phyloP scores from a whole-genome alignment of 176 grass and related monocot genomes.

The Cenchrus americanus region DNA sequence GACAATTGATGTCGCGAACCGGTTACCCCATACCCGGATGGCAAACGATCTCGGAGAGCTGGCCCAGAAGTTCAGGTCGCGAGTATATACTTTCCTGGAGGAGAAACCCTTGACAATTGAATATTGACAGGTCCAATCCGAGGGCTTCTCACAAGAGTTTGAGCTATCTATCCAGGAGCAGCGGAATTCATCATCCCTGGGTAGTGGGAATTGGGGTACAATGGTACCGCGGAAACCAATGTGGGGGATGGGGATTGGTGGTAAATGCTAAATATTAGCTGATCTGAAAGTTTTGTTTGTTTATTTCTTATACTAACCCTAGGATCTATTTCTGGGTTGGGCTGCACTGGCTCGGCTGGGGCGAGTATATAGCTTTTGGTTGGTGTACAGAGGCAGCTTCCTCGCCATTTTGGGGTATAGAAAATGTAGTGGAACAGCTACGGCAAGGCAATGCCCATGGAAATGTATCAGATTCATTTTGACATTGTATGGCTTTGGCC shows the following conservation, averaged over 20 bases:
- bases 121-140: neutral
- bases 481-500: neutral
- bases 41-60: slow-evolving; percentile 66
- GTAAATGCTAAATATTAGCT: too few species aligned
- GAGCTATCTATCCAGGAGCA: too few species aligned
- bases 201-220: too few species aligned
- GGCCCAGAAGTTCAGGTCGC: slow-evolving; percentile 59
- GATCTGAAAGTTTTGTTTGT: neutral
- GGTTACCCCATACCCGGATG: slow-evolving; percentile 57
- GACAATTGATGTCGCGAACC: slow-evolving; percentile 68
- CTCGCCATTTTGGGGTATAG: slow-evolving; percentile 54
- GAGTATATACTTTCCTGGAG: slow-evolving; percentile 66
- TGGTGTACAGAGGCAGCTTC: slow-evolving; percentile 35
- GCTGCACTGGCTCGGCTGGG: slow-evolving; percentile 34
- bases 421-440: slow-evolving; percentile 16
- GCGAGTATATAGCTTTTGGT: slow-evolving; percentile 45
- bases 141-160: neutral
- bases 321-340: slow-evolving; percentile 1
- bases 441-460: neutral
- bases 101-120: slow-evolving; percentile 45
- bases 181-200: too few species aligned
- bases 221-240: too few species aligned
- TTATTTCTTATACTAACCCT: neutral
- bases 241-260: too few species aligned
- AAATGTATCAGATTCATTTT: slow-evolving; percentile 7